Percentiles rank a stretch among this genome's conserved stretches.
phyloP scores from a whole-genome alignment of 768 basidiomycete genomes.

The Russula vinacea region DNA sequence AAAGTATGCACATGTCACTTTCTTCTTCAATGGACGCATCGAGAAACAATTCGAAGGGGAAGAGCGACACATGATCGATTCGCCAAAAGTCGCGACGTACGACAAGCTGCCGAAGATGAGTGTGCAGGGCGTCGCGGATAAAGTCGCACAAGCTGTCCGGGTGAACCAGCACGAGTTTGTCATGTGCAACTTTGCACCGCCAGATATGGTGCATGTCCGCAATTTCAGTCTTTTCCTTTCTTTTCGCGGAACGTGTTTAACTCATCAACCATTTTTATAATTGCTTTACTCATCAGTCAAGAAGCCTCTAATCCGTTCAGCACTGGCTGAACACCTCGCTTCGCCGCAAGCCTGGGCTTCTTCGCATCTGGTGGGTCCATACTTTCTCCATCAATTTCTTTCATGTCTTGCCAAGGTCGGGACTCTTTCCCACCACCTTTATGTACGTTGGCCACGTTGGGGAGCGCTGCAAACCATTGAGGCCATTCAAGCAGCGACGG shows the following conservation, averaged over 20 bases:
- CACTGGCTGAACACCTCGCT: too few species aligned
- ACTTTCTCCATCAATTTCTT: too few species aligned
- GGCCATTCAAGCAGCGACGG: too few species aligned
- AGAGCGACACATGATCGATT: slow-evolving; percentile 83
- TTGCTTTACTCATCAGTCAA: too few species aligned
- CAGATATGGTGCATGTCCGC: slow-evolving; percentile 72
- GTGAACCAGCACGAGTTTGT: slow-evolving; percentile 75
- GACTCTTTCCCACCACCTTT: too few species aligned
- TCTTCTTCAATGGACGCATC: slow-evolving; percentile 97
- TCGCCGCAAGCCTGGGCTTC: too few species aligned
- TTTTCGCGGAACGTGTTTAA: background rate
- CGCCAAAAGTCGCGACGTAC: slow-evolving; percentile 93
- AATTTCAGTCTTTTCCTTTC: background rate
- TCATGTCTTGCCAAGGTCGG: too few species aligned
- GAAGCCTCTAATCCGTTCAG: too few species aligned
- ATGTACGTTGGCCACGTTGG: too few species aligned
- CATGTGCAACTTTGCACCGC: slow-evolving; percentile 98
- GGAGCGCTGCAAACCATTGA: too few species aligned
- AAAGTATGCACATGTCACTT: slow-evolving; percentile 96
- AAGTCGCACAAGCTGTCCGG: slow-evolving; percentile 83
- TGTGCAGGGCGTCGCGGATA: slow-evolving; percentile 83
- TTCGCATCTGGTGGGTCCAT: too few species aligned
- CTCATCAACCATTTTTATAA: background rate
- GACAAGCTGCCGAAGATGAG: slow-evolving; percentile 90
- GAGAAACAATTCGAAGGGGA: slow-evolving; percentile 87